Conservation (phyloP, 352 stramenopile genomes). For the Halophytophthora polymorphica region DNA sequence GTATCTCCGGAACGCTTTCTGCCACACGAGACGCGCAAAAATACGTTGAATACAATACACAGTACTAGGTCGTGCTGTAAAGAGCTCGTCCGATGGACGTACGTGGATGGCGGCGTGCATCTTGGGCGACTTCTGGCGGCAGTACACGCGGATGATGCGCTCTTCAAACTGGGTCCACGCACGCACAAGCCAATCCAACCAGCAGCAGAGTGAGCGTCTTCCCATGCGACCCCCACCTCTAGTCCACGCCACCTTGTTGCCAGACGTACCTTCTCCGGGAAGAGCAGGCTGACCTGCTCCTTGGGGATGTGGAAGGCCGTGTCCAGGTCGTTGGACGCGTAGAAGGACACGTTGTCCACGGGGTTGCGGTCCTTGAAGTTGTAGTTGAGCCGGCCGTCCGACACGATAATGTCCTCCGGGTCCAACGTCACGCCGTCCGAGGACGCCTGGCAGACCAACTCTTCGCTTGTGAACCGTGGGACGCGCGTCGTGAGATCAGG, state of each 20-base stretch:
- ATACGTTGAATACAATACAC: too few species aligned
- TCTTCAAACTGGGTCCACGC: slow-evolving; percentile 63
- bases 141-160: slow-evolving; percentile 77
- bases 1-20: slow-evolving; percentile 62
- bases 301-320: slow-evolving; percentile 77
- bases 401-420: slow-evolving; percentile 79
- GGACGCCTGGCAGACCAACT: slow-evolving; percentile 57
- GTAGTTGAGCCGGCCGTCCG: slow-evolving; percentile 80
- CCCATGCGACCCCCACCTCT: too few species aligned
- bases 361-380: slow-evolving; percentile 81
- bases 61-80: too few species aligned
- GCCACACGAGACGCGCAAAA: not conserved
- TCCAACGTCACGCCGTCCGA: slow-evolving; percentile 38
- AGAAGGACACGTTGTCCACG: slow-evolving; percentile 83
- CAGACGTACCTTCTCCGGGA: slow-evolving; percentile 75
- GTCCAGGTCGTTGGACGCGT: slow-evolving; percentile 61
- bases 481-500: slow-evolving; percentile 48
- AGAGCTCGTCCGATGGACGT: too few species aligned
- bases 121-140: slow-evolving; percentile 41
- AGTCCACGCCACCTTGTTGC: not conserved
- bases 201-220: too few species aligned
- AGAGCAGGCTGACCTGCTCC: slow-evolving; percentile 76
- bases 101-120: slow-evolving; percentile 65
- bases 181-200: too few species aligned
- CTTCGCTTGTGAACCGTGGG: slow-evolving; percentile 47